Percentiles rank a stretch among this genome's conserved stretches.
Evolutionary conservation across 73 alveolate genomes (phyloP).

Genomic region (Symbiodinium natans): DNA sequence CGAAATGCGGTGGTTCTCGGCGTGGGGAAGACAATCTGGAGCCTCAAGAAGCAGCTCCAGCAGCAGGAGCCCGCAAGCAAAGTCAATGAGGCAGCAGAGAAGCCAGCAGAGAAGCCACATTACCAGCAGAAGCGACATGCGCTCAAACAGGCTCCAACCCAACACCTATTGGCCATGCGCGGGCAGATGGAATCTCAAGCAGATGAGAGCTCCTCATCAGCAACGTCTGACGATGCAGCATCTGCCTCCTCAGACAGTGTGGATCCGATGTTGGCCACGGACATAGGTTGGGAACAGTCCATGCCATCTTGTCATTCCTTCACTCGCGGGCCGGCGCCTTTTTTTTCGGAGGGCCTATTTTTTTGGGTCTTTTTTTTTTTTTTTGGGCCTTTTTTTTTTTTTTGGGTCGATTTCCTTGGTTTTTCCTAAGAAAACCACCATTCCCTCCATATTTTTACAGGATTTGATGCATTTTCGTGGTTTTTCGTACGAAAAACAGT

Average conservation of each 20-base stretch:
- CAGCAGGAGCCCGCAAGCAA: no score
- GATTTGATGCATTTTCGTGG: no score
- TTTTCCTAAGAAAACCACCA: no score
- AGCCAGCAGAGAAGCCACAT: background rate
- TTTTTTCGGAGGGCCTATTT: no score
- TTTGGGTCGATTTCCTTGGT: no score
- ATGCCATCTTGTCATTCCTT: no score
- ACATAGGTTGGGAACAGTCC: background rate
- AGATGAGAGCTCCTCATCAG: background rate
- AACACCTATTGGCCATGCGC: background rate
- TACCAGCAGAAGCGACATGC: constrained; percentile 4
- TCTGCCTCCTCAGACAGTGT: constrained; percentile 10
- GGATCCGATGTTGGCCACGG: constrained; percentile 18
- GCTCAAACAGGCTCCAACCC: background rate
- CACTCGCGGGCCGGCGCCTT: no score
- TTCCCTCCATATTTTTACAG: no score
- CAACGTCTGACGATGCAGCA: background rate
- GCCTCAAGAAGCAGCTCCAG: background rate
- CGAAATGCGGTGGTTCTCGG: background rate
- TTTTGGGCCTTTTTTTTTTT: no score
- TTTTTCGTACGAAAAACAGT: no score
- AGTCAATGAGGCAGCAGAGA: background rate
- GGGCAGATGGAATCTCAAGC: background rate
- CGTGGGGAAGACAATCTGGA: background rate
- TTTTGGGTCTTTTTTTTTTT: no score